Evolutionary conservation across 805 yeast species (phyloP).

Genomic region (Candida oleophila): DNA sequence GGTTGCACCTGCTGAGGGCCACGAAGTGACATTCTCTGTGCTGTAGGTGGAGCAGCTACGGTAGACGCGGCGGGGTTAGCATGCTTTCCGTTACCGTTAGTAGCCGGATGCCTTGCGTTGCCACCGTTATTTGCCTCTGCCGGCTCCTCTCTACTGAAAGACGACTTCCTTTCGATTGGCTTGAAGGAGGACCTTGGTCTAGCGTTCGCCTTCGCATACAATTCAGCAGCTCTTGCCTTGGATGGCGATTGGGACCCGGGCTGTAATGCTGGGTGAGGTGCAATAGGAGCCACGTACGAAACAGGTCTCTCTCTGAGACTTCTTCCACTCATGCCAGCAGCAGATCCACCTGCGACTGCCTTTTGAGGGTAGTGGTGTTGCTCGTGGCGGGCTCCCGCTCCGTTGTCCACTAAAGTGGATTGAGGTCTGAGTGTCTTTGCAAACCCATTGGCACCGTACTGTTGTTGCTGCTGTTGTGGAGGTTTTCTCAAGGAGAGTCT

Average conservation of each 20-base stretch:
- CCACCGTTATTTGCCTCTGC: conserved; percentile 10
- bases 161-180: conserved; percentile 46
- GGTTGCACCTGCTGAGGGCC: conserved; percentile 1
- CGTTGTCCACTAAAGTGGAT: not conserved
- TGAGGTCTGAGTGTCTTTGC: conserved; percentile 3
- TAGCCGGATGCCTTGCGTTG: conserved; percentile 10
- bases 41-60: conserved; percentile 7
- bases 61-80: no score
- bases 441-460: not conserved
- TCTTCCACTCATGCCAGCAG: conserved; percentile 27
- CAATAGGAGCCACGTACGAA: conserved; percentile 31
- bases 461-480: conserved; percentile 12
- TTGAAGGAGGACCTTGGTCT: conserved; percentile 41
- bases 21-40: conserved; percentile 7
- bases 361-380: conserved; percentile 4
- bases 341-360: conserved; percentile 11
- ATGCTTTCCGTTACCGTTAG: conserved; percentile 7
- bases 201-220: conserved; percentile 51
- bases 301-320: conserved; percentile 24
- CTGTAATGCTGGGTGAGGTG: conserved; percentile 40
- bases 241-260: conserved; percentile 40
- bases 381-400: conserved; percentile 1
- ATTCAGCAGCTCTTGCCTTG: conserved; percentile 48
- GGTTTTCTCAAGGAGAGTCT: conserved; percentile 24
- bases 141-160: conserved; percentile 50